Evolutionary conservation across 139 green algal species (phyloP).

Genomic region (Yamagishiella unicocca): DNA sequence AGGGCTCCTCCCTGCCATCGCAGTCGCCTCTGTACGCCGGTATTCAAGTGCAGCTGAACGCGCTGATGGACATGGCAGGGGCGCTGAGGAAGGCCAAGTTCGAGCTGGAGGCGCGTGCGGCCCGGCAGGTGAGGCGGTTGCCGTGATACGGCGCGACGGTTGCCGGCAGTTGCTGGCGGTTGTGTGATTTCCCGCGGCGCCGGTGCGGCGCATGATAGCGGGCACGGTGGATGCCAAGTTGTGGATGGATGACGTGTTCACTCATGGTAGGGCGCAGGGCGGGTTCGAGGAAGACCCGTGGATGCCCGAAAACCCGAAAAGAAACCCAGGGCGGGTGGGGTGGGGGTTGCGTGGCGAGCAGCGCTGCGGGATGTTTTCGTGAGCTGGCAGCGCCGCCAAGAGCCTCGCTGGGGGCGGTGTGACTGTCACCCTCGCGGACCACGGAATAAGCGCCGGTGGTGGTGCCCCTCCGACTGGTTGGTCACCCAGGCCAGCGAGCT

Average conservation of each 20-base stretch:
- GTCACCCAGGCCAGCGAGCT: conserved; percentile 7
- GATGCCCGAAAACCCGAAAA: too few species aligned
- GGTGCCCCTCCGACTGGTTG: not conserved
- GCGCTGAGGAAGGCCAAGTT: not conserved
- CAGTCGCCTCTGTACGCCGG: conserved; percentile 28
- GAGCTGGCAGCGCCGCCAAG: not conserved
- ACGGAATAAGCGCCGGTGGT: not conserved
- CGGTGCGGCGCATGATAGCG: too few species aligned
- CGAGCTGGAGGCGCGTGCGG: conserved; percentile 3
- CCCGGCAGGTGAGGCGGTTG: not conserved
- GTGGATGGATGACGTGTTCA: not conserved
- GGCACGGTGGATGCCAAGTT: not conserved
- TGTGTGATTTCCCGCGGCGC: too few species aligned
- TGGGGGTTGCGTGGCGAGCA: not conserved
- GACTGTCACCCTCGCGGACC: not conserved
- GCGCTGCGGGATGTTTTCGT: not conserved
- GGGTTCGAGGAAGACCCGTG: too few species aligned
- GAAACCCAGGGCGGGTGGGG: not conserved
- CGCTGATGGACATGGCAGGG: not conserved
- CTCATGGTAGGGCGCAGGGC: not conserved
- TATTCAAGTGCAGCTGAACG: conserved; percentile 48
- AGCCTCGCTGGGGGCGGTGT: not conserved
- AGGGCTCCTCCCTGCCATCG: too few species aligned
- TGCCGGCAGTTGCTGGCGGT: not conserved
- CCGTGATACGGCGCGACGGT: not conserved